Percentiles rank a stretch among this genome's conserved stretches.
phyloP scores from a whole-genome alignment of 2,329 filamentous ascomycete species.

The Thelonectria discophora region DNA sequence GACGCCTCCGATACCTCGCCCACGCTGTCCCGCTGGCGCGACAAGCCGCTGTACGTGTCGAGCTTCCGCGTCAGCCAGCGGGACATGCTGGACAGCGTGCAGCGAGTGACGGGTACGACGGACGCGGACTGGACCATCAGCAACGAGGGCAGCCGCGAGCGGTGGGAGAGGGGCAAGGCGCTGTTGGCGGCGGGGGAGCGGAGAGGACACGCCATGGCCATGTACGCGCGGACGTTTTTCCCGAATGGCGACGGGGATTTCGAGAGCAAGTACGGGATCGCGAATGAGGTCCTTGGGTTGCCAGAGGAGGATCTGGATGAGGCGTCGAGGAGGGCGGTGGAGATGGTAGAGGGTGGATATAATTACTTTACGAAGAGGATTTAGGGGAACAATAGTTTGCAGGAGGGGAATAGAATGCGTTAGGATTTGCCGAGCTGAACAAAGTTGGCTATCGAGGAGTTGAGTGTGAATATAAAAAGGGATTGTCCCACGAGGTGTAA shows the following conservation, averaged over 20 bases:
- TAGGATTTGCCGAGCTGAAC: neutral
- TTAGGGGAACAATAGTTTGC: neutral
- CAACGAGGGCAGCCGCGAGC: conserved; percentile 55
- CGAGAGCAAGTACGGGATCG: conserved; percentile 46
- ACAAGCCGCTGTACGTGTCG: conserved; percentile 59
- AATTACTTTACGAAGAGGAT: conserved; percentile 35
- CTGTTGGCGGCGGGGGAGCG: conserved; percentile 52
- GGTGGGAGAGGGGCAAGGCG: conserved; percentile 58
- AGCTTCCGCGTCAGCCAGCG: conserved; percentile 68
- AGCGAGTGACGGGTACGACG: conserved; percentile 65
- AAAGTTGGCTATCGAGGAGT: neutral
- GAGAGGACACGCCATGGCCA: conserved; percentile 55
- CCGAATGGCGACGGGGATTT: conserved; percentile 53
- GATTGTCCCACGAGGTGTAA: too few species aligned
- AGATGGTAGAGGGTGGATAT: conserved; percentile 45
- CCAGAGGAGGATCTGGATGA: conserved; percentile 67
- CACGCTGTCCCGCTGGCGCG: conserved; percentile 47
- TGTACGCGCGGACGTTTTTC: conserved; percentile 67
- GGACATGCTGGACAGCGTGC: conserved; percentile 70
- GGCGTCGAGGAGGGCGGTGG: conserved; percentile 58
- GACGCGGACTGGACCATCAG: conserved; percentile 62
- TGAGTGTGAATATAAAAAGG: too few species aligned
- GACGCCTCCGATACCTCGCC: conserved; percentile 45
- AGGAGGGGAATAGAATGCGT: neutral
- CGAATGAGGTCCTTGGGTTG: conserved; percentile 65